These are phyloP conservation scores for Berberis thunbergii DNA, from an alignment of 164 flowering plant species.

Conservation along the genomic window DNA sequence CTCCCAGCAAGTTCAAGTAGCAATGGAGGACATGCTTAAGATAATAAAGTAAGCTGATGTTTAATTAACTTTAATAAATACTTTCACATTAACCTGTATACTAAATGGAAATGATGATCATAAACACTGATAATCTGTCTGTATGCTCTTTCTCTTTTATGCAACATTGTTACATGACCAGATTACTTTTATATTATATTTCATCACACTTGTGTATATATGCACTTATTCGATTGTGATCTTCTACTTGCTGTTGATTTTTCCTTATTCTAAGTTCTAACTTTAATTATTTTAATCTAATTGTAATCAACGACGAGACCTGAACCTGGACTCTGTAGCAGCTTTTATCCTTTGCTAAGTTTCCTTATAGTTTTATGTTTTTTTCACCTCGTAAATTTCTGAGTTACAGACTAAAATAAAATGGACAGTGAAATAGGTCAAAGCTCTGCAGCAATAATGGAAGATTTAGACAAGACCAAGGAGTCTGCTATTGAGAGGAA, in stretches of 20 bases:
- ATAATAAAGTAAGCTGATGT: conserved; percentile 40
- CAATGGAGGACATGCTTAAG: conserved; percentile 65
- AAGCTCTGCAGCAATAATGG: conserved; percentile 46
- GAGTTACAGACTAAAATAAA: no score
- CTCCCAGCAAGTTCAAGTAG: conserved; percentile 50
- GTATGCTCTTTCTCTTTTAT: no score
- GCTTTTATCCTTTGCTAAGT: no score
- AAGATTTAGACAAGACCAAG: conserved; percentile 73
- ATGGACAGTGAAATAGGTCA: conserved; percentile 21
- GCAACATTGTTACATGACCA: no score
- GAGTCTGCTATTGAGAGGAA: conserved; percentile 51
- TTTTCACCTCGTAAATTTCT: no score
- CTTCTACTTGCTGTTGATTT: not conserved
- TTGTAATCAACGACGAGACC: not conserved
- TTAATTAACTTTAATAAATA: not conserved
- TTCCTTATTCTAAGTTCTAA: not conserved
- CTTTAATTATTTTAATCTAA: not conserved
- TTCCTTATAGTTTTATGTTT: no score
- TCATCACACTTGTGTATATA: not conserved
- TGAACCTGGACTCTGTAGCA: no score
- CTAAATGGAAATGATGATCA: no score
- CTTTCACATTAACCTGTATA: not conserved
- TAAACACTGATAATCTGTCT: no score
- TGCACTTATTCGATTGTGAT: not conserved
- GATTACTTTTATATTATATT: no score